These are phyloP conservation scores for Curvularia sp. DNA, from an alignment of 2,329 filamentous ascomycete species.

Conservation along the genomic window DNA sequence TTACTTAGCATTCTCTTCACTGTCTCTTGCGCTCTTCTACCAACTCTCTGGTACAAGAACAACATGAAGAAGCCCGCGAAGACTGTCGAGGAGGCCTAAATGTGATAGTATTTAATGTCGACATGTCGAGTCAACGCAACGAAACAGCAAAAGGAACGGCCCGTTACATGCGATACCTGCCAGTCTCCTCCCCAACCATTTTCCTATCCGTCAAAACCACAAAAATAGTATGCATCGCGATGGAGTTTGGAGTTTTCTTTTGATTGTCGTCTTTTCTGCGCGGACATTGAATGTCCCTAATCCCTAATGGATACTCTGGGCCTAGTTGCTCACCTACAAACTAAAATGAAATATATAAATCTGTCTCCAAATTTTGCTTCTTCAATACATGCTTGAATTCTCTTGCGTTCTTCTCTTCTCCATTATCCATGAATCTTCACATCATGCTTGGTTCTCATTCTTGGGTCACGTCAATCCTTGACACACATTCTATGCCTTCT, in stretches of 20 bases:
- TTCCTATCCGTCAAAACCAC: slow-evolving; percentile 14
- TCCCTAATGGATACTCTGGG: slow-evolving; percentile 26
- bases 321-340: slow-evolving; percentile 2
- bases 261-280: slow-evolving; percentile 23
- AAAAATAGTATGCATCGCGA: slow-evolving; percentile 30
- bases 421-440: background rate
- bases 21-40: slow-evolving; percentile 54
- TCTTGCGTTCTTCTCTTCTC: too few species aligned
- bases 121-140: background rate
- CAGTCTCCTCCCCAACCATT: slow-evolving; percentile 9
- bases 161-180: slow-evolving; percentile 29
- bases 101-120: background rate
- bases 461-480: background rate
- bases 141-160: slow-evolving; percentile 23
- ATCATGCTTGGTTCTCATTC: background rate
- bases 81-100: slow-evolving; percentile 42
- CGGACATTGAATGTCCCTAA: slow-evolving; percentile 48
- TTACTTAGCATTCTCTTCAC: slow-evolving; percentile 54
- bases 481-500: background rate
- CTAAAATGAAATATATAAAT: background rate
- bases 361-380: background rate
- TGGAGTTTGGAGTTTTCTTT: slow-evolving; percentile 29
- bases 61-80: slow-evolving; percentile 52
- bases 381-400: background rate
- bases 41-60: slow-evolving; percentile 59